Percentiles rank a stretch among this genome's conserved stretches.
Evolutionary conservation across 2,329 filamentous ascomycete species (phyloP).

Genomic region (Epichloe amarillans): DNA sequence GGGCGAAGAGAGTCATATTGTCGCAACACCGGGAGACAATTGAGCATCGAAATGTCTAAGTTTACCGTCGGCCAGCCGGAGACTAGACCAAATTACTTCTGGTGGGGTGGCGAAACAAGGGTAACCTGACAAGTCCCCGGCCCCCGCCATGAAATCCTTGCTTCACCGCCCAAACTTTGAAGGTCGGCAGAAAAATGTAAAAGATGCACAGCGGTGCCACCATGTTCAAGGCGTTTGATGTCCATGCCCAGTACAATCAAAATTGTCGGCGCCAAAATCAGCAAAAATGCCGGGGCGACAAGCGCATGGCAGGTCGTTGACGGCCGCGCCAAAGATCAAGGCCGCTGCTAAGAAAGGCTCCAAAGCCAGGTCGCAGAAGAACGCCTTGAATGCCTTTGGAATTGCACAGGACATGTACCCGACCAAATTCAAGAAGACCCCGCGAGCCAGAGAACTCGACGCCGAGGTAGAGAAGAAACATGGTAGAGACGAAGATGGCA

Average conservation of each 20-base stretch:
- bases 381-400: conserved; percentile 43
- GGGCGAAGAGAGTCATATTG: conserved; percentile 29
- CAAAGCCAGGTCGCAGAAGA: conserved; percentile 34
- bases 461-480: conserved; percentile 32
- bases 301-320: conserved; percentile 40
- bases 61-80: neutral
- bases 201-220: conserved; percentile 1
- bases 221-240: neutral
- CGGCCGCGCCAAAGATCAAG: conserved; percentile 24
- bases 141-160: conserved; percentile 13
- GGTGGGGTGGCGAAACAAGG: conserved; percentile 7
- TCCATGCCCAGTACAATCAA: neutral
- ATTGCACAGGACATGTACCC: conserved; percentile 41
- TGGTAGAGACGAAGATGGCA: conserved; percentile 29
- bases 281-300: conserved; percentile 44
- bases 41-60: neutral
- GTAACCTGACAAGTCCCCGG: conserved; percentile 10
- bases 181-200: conserved; percentile 18
- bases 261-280: neutral
- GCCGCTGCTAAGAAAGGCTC: conserved; percentile 25
- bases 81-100: too few relatives aligned
- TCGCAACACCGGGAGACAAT: neutral
- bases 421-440: conserved; percentile 32
- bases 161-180: conserved; percentile 19
- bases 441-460: conserved; percentile 38